Conservation (phyloP, 176 grass and related monocot species). For the Pontederia paniculata region DNA sequence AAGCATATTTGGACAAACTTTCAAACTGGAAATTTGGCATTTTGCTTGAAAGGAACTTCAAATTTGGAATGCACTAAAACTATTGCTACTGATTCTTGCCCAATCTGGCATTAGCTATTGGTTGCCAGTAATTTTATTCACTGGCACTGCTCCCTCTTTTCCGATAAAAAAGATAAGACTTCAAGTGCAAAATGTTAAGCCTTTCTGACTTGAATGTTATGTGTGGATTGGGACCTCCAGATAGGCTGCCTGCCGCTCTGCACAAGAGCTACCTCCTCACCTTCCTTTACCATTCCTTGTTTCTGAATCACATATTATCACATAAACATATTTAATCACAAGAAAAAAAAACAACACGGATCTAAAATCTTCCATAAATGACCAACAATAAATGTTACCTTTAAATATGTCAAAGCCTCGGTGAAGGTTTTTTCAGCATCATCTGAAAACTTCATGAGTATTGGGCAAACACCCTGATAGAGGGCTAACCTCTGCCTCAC, state of each 20-base stretch:
- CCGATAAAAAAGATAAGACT: too few species aligned
- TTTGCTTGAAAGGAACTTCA: too few species aligned
- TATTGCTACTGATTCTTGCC: too few species aligned
- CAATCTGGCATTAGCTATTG: too few species aligned
- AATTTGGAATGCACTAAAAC: too few species aligned
- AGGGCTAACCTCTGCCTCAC: slow-evolving; percentile 77
- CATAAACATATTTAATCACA: background rate
- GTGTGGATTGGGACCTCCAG: slow-evolving; percentile 82
- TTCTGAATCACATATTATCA: slow-evolving; percentile 32
- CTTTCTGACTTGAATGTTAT: slow-evolving; percentile 92
- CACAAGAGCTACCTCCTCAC: slow-evolving; percentile 84
- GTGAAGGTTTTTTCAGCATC: slow-evolving; percentile 93
- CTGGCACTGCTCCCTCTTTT: too few species aligned
- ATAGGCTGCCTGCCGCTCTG: slow-evolving; percentile 86
- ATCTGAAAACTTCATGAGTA: slow-evolving; percentile 81
- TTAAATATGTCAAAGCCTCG: slow-evolving; percentile 57
- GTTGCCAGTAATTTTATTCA: too few species aligned
- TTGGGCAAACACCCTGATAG: slow-evolving; percentile 82
- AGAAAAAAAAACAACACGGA: background rate
- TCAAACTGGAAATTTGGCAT: too few species aligned
- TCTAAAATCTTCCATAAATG: background rate
- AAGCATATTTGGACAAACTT: too few species aligned
- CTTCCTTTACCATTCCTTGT: slow-evolving; percentile 40
- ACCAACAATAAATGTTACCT: slow-evolving; percentile 27
- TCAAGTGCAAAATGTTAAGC: slow-evolving; percentile 11